Evolutionary conservation across 1,284 basidiomycete species (phyloP).

Genomic region (Moesziomyces sp.): DNA sequence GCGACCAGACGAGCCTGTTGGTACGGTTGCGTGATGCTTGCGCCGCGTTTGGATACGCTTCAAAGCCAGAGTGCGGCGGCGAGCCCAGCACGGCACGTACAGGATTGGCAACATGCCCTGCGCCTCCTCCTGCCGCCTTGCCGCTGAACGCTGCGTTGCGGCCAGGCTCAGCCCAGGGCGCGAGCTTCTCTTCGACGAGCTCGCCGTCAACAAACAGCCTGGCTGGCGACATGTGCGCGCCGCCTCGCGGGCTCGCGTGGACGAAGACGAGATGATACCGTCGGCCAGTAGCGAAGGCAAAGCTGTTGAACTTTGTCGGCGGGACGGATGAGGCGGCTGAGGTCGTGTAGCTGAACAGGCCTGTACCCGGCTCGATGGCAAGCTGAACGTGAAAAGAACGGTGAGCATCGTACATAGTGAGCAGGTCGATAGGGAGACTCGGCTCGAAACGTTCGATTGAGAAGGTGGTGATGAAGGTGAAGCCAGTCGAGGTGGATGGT

Average conservation of each 20-base stretch:
- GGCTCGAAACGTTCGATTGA: slow-evolving; percentile 52
- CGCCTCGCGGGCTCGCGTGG: slow-evolving; percentile 47
- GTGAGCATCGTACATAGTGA: slow-evolving; percentile 54
- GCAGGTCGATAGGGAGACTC: slow-evolving; percentile 43
- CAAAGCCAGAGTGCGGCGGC: slow-evolving; percentile 21
- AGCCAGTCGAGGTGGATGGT: slow-evolving; percentile 32
- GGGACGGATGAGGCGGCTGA: slow-evolving; percentile 9
- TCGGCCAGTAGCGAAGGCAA: slow-evolving; percentile 20
- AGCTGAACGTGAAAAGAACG: slow-evolving; percentile 42
- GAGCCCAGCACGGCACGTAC: slow-evolving; percentile 53
- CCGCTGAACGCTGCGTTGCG: slow-evolving; percentile 3
- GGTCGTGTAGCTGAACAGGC: slow-evolving; percentile 46
- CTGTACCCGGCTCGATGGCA: slow-evolving; percentile 43
- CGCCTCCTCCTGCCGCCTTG: slow-evolving; percentile 10
- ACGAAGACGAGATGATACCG: slow-evolving; percentile 54
- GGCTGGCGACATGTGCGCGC: slow-evolving; percentile 38
- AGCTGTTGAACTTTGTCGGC: slow-evolving; percentile 35
- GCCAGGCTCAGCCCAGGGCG: slow-evolving; percentile 35
- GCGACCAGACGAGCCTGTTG: slow-evolving; percentile 55
- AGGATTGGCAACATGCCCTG: slow-evolving; percentile 7
- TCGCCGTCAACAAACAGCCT: slow-evolving; percentile 58
- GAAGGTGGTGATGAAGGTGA: slow-evolving; percentile 49
- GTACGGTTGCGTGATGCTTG: background rate
- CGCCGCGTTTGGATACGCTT: background rate
- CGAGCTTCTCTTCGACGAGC: slow-evolving; percentile 50